These are phyloP conservation scores for Penicillium salamii DNA, from an alignment of 495 filamentous ascomycete species.

Conservation along the genomic window DNA sequence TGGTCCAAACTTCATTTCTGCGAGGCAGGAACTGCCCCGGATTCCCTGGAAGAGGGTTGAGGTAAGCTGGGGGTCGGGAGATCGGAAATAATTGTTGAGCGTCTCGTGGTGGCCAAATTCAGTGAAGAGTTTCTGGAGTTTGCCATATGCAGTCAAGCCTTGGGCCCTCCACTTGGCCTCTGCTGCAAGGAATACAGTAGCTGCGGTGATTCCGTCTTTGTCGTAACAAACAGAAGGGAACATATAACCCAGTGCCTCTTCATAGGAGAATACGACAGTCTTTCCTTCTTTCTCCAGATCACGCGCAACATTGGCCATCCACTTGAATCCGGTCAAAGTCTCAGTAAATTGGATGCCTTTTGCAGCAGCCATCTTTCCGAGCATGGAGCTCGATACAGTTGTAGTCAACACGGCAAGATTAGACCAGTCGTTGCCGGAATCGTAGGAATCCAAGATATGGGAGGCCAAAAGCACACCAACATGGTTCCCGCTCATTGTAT, in stretches of 20 bases:
- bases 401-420: constrained; percentile 57
- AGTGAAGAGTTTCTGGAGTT: constrained; percentile 59
- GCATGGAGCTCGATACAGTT: constrained; percentile 66
- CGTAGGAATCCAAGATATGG: constrained; percentile 50
- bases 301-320: constrained; percentile 56
- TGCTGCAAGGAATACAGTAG: constrained; percentile 61
- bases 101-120: constrained; percentile 65
- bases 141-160: constrained; percentile 55
- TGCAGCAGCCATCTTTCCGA: constrained; percentile 53
- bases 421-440: constrained; percentile 18
- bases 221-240: constrained; percentile 63
- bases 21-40: constrained; percentile 42
- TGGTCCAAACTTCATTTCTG: constrained; percentile 43
- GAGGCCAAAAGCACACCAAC: constrained; percentile 62
- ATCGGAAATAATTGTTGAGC: constrained; percentile 66
- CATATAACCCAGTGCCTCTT: constrained; percentile 78
- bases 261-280: constrained; percentile 59
- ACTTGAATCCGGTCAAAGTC: constrained; percentile 75
- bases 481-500: constrained; percentile 67
- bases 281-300: constrained; percentile 46
- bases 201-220: constrained; percentile 69
- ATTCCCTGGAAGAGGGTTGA: constrained; percentile 54
- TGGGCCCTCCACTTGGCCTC: constrained; percentile 50
- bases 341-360: constrained; percentile 59
- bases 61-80: constrained; percentile 52